Evolutionary conservation across 768 basidiomycete genomes (phyloP), one percentile per base, ranked within the genome.

Genomic region (Dentipellis sp.): DNA sequence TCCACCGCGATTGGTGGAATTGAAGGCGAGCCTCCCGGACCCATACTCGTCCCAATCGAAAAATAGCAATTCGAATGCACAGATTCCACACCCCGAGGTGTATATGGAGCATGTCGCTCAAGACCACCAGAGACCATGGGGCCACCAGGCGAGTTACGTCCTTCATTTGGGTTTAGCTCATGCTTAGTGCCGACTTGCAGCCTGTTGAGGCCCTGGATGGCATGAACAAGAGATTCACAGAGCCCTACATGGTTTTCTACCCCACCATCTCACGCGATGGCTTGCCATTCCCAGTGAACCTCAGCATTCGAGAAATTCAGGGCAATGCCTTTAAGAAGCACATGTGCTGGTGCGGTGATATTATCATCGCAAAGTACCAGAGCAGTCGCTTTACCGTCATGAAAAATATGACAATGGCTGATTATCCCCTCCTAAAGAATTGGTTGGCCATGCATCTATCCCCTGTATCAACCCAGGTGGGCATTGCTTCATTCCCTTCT

Each of bases 51-150:
- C 53, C 2, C 55, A 54, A 34, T 35, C 52, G 54, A 74, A 73
- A n/a, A n/a, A n/a, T 42, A 66, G 71, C 54, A 69, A 75, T 23
- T 75, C 17, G 40, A 14, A 76, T 35, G 70, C 81, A 48, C 82
- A 84, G 52, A 78, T 88, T 74, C 89, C 89, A 0, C 89, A 91
- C 67, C 89, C 89, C 10, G 88, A 91, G 68, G 79, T 88, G 39
- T 81, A 86, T 65, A 91, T 91, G 88, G 87, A 91, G 69, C 87
- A 84, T 69, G 82, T 91, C 63, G 87, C 86, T 64, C 86, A 90
- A 69, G 78, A 80, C 53, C 74, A 82, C 35, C 70, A 80, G 16
- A 77, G 82, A 56, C 79, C 83, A 14, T 91, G 88, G 88, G 78
- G 79, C 64, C 87, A 81, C 67, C 80, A 85, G 71, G 88, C 88